Evolutionary conservation across 2,329 filamentous ascomycete species (phyloP).

Genomic region (Scedosporium minutisporum): DNA sequence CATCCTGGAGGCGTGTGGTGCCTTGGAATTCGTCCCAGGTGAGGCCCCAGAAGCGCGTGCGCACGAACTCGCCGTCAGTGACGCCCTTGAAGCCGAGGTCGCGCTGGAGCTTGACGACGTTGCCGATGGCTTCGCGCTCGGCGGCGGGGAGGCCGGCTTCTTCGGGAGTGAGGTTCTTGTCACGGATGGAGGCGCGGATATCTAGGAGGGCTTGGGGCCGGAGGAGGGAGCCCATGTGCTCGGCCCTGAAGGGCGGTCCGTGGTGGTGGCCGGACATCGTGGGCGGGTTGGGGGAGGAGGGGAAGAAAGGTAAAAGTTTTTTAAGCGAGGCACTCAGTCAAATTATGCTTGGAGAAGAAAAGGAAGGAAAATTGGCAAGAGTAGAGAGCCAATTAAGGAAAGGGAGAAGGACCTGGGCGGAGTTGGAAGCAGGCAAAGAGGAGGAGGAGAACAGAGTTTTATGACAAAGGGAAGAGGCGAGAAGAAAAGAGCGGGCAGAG

Average conservation of each 20-base stretch:
- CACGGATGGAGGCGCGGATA: constrained; percentile 20
- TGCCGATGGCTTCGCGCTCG: constrained; percentile 56
- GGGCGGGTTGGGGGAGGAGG: background rate
- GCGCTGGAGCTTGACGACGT: constrained; percentile 60
- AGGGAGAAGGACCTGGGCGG: background rate
- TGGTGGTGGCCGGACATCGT: background rate
- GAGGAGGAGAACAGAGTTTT: background rate
- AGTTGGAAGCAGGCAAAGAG: background rate
- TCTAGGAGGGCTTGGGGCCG: constrained; percentile 44
- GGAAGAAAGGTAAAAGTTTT: background rate
- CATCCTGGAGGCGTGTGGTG: constrained; percentile 36
- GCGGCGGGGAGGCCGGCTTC: constrained; percentile 46
- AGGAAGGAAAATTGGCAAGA: background rate
- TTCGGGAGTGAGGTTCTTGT: constrained; percentile 31
- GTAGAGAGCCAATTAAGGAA: background rate
- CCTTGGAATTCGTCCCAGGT: constrained; percentile 46
- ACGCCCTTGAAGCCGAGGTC: constrained; percentile 57
- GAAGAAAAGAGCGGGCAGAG: too few species aligned
- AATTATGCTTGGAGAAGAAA: background rate
- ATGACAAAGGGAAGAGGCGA: too few species aligned
- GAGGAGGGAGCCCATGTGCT: constrained; percentile 66
- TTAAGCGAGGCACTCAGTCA: background rate
- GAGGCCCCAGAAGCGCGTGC: constrained; percentile 41
- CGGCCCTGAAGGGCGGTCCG: constrained; percentile 57
- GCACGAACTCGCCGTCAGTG: constrained; percentile 61